A percentile compares a stretch with the other conserved stretches of the same genome.
These are phyloP conservation scores for Pythium monospermum DNA, from an alignment of 352 stramenopile genomes.

Conservation along the genomic window DNA sequence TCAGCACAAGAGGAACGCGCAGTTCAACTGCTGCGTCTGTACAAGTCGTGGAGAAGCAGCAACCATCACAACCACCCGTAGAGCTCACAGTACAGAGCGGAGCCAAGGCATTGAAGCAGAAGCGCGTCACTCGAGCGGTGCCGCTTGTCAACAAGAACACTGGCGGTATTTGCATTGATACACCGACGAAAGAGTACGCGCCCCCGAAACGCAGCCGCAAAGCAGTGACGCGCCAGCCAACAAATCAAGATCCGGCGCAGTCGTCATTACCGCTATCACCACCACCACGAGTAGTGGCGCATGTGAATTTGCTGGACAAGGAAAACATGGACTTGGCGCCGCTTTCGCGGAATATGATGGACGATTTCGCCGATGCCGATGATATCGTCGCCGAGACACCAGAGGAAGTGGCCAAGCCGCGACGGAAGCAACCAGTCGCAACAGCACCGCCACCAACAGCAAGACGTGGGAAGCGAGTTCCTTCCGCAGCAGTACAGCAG, in stretches of 20 bases:
- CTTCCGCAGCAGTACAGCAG: no score
- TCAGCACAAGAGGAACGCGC: neutral
- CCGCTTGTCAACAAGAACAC: constrained; percentile 26
- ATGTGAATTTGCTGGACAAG: no score
- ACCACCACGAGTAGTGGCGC: no score
- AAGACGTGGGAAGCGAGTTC: no score
- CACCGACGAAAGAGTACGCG: constrained; percentile 29
- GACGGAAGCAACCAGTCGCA: no score
- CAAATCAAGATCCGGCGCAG: neutral
- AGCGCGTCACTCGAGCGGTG: constrained; percentile 32
- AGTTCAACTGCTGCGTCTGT: neutral
- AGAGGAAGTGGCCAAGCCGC: neutral
- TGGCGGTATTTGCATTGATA: constrained; percentile 34
- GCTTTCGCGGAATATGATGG: constrained; percentile 1
- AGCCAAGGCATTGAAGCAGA: constrained; percentile 17
- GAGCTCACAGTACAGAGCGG: no score
- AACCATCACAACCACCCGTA: no score
- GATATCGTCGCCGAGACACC: constrained; percentile 4
- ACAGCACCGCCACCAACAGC: no score
- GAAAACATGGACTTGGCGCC: neutral
- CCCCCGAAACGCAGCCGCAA: constrained; percentile 40
- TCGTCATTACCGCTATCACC: neutral
- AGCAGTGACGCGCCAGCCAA: neutral
- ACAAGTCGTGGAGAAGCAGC: no score
- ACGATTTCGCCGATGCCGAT: constrained; percentile 8